phyloP scores from a whole-genome alignment of 805 yeast species.

The Ascoidea asiatica region DNA sequence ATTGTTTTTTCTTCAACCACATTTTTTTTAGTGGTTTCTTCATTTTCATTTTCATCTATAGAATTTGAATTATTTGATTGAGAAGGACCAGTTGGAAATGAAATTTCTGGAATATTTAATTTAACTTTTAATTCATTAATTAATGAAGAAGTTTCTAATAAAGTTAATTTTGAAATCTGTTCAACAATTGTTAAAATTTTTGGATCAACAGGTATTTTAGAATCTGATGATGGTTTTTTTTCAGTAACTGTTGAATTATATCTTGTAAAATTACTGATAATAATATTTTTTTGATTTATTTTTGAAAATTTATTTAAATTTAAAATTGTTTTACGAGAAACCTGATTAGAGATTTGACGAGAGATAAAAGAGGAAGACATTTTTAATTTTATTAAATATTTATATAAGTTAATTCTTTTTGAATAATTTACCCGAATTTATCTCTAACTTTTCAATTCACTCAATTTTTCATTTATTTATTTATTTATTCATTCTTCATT shows the following conservation, averaged over 20 bases:
- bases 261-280: too few species aligned
- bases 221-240: constrained; percentile 35
- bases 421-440: too few species aligned
- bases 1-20: constrained; percentile 85
- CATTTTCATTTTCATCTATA: constrained; percentile 56
- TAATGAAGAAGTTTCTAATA: constrained; percentile 83
- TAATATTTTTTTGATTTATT: too few species aligned
- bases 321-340: too few species aligned
- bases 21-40: constrained; percentile 65
- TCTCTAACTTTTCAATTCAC: too few species aligned
- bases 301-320: too few species aligned
- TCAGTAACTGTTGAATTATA: constrained; percentile 42
- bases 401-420: too few species aligned
- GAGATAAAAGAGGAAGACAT: too few species aligned
- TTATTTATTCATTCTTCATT: too few species aligned
- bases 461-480: too few species aligned
- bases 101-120: constrained; percentile 87
- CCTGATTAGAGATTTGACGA: too few species aligned
- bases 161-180: constrained; percentile 79
- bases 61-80: constrained; percentile 44
- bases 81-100: constrained; percentile 63
- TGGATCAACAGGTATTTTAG: constrained; percentile 61
- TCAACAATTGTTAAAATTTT: constrained; percentile 81
- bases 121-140: constrained; percentile 67
- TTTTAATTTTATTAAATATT: too few species aligned